phyloP scores from a whole-genome alignment of 768 basidiomycete species.

The Infundibulicybe gibba region DNA sequence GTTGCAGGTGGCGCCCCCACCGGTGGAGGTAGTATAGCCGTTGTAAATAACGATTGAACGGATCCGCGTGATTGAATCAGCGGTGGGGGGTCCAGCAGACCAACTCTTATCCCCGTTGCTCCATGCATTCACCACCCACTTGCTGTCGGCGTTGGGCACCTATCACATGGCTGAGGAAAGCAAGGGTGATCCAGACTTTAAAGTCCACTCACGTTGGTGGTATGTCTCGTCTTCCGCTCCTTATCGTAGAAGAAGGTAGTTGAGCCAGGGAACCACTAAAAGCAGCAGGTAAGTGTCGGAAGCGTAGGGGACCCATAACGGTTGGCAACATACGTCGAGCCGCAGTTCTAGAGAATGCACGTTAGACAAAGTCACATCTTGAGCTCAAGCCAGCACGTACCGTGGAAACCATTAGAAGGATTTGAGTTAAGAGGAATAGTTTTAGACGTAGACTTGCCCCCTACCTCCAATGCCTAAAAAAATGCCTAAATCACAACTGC shows the following conservation, averaged over 20 bases:
- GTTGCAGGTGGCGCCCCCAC: constrained; percentile 19
- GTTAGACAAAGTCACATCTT: neutral
- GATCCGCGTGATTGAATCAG: constrained; percentile 29
- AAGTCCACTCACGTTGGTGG: constrained; percentile 18
- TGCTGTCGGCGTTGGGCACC: constrained; percentile 18
- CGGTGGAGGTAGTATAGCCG: constrained; percentile 22
- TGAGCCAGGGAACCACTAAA: constrained; percentile 24
- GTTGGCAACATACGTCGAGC: constrained; percentile 22
- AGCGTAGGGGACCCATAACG: neutral
- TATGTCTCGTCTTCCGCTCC: constrained; percentile 22
- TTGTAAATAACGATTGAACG: constrained; percentile 30
- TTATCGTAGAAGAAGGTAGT: constrained; percentile 32
- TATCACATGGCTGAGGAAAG: constrained; percentile 2
- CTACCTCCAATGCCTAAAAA: constrained; percentile 7
- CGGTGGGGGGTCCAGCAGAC: constrained; percentile 30
- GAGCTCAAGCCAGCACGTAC: constrained; percentile 12
- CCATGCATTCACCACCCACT: constrained; percentile 33
- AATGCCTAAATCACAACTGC: constrained; percentile 11
- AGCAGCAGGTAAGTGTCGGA: neutral
- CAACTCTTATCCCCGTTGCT: constrained; percentile 29
- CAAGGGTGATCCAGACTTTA: no score
- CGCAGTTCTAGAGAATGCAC: constrained; percentile 23
- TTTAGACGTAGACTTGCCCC: constrained; percentile 6
- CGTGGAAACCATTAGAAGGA: constrained; percentile 27
- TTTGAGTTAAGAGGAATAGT: constrained; percentile 27